These are phyloP conservation scores for Blastomyces gilchristii DNA, from an alignment of 2,329 filamentous ascomycete genomes.

Conservation along the genomic window DNA sequence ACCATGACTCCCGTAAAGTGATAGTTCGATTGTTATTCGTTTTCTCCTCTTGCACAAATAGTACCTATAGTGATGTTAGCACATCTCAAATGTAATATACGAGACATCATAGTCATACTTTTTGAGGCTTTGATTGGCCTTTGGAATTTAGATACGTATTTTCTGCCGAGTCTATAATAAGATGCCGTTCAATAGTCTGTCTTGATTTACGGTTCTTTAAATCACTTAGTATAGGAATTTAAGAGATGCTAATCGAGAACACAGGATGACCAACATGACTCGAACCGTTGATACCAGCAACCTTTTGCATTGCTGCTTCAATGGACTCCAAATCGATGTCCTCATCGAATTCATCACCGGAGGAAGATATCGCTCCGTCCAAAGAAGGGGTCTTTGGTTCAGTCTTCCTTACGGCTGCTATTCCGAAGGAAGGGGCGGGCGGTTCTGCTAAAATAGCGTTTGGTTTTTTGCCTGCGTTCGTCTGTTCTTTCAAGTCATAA, in stretches of 20 bases:
- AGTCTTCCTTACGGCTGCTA: conserved; percentile 13
- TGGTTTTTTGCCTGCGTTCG: neutral
- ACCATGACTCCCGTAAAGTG: conserved; percentile 75
- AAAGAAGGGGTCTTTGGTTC: conserved; percentile 31
- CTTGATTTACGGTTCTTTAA: conserved; percentile 53
- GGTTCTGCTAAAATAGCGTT: neutral
- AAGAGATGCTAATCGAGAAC: conserved; percentile 17
- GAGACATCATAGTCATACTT: conserved; percentile 45
- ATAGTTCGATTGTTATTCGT: conserved; percentile 57
- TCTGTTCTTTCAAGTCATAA: conserved; percentile 35
- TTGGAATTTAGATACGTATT: conserved; percentile 56
- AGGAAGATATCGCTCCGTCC: conserved; percentile 40
- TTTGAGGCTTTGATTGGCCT: conserved; percentile 54
- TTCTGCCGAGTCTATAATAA: conserved; percentile 64
- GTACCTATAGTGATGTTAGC: conserved; percentile 44
- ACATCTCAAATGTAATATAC: conserved; percentile 17
- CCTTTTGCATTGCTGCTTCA: conserved; percentile 48
- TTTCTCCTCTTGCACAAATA: conserved; percentile 72
- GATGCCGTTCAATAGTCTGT: conserved; percentile 73
- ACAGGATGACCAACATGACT: conserved; percentile 52
- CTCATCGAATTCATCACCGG: conserved; percentile 64
- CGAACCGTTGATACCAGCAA: conserved; percentile 56
- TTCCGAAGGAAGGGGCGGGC: neutral
- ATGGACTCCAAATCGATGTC: conserved; percentile 54
- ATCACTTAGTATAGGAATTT: conserved; percentile 49